Conservation (phyloP, 2,329 filamentous ascomycete genomes). For the Beauveria caledonica region DNA sequence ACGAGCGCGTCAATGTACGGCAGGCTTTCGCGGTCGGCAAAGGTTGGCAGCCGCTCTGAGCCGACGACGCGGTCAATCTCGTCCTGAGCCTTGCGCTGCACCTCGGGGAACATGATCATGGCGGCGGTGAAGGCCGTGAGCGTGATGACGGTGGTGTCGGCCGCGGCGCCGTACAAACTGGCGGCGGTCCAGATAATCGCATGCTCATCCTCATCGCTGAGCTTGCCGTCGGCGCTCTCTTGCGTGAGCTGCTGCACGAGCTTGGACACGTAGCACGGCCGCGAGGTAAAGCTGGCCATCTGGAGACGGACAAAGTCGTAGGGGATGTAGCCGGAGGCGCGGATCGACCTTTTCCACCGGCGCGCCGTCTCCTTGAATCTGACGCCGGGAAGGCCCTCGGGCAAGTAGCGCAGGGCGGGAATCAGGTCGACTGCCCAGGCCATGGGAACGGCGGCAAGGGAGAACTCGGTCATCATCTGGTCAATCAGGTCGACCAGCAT, state of each 20-base stretch:
- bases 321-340: constrained; percentile 18
- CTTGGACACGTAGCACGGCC: constrained; percentile 21
- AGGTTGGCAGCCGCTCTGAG: constrained; percentile 29
- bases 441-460: constrained; percentile 21
- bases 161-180: constrained; percentile 14
- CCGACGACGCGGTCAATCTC: constrained; percentile 38
- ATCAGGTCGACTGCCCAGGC: constrained; percentile 27
- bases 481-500: constrained; percentile 23
- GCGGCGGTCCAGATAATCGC: constrained; percentile 12
- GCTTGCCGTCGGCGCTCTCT: not conserved
- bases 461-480: constrained; percentile 22
- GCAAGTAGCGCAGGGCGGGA: constrained; percentile 23
- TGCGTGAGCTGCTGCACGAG: not conserved
- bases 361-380: constrained; percentile 23
- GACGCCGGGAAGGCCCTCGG: constrained; percentile 22
- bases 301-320: constrained; percentile 24
- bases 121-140: constrained; percentile 36
- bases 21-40: constrained; percentile 33
- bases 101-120: constrained; percentile 33
- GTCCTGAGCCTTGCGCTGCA: constrained; percentile 31
- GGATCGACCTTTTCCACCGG: constrained; percentile 18
- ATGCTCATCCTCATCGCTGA: not conserved
- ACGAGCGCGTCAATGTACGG: constrained; percentile 27
- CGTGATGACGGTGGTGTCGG: constrained; percentile 9
- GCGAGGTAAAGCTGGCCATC: constrained; percentile 16